Evolutionary conservation across 1,284 basidiomycete species (phyloP).

Genomic region (Ganoderma multipileum): DNA sequence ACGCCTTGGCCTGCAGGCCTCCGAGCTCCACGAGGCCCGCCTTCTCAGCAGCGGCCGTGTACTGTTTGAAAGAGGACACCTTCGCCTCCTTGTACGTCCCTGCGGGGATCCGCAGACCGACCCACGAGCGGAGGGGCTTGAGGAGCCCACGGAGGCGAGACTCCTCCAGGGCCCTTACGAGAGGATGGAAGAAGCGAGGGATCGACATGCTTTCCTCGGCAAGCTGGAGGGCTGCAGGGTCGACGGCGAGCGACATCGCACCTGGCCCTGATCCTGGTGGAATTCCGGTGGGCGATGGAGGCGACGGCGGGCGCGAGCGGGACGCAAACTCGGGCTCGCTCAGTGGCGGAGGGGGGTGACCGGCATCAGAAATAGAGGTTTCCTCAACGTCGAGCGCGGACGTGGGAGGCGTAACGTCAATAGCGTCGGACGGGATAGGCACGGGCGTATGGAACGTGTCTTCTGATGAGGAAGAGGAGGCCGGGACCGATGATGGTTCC

Average conservation of each 20-base stretch:
- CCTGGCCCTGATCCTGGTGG: background rate
- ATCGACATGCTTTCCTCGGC: conserved; percentile 3
- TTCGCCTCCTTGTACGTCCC: conserved; percentile 51
- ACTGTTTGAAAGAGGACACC: conserved; percentile 52
- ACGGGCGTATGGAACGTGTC: background rate
- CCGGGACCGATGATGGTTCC: background rate
- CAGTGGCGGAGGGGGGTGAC: background rate
- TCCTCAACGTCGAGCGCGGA: background rate
- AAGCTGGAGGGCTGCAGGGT: background rate
- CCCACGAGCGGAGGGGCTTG: conserved; percentile 46
- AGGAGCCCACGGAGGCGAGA: conserved; percentile 41
- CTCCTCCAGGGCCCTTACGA: conserved; percentile 26
- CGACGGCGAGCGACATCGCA: background rate
- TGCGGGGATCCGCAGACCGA: conserved; percentile 45
- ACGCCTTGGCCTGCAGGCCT: conserved; percentile 47
- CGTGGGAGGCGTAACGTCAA: conserved; percentile 5
- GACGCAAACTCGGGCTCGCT: background rate
- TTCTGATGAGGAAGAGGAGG: background rate
- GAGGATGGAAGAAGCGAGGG: conserved; percentile 23
- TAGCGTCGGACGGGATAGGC: background rate
- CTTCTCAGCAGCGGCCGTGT: conserved; percentile 51
- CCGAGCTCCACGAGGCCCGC: conserved; percentile 56
- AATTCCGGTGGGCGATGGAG: background rate
- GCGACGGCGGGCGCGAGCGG: background rate
- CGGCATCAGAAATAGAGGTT: background rate